Percentiles rank a stretch among this genome's conserved stretches.
Conservation (phyloP, 1,284 basidiomycete species). For the Ceratobasidium papillatum region DNA sequence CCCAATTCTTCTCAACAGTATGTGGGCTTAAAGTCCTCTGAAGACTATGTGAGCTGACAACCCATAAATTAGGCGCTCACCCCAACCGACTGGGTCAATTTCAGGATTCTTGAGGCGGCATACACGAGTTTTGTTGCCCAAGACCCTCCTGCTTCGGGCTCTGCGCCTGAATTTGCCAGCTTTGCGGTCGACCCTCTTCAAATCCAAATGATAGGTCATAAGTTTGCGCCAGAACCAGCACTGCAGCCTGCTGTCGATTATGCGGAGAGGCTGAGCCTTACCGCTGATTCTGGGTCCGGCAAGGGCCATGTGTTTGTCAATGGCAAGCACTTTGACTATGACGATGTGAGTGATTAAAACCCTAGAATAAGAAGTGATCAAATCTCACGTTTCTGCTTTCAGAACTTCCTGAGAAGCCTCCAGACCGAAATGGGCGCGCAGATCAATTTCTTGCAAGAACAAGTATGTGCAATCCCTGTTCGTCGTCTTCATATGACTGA, state of each 20-base stretch:
- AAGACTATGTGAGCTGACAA: background rate
- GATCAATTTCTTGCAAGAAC: conserved; percentile 74
- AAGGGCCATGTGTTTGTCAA: conserved; percentile 84
- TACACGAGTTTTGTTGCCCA: conserved; percentile 21
- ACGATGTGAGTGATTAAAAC: conserved; percentile 65
- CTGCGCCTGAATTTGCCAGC: conserved; percentile 5
- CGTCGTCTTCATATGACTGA: conserved; percentile 31
- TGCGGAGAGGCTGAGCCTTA: conserved; percentile 58
- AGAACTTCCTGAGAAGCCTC: conserved; percentile 73
- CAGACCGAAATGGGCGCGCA: conserved; percentile 71
- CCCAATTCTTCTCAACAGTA: conserved; percentile 68
- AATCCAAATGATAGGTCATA: conserved; percentile 34
- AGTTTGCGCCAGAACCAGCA: conserved; percentile 19
- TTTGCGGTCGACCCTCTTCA: conserved; percentile 21
- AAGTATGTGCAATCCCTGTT: conserved; percentile 55
- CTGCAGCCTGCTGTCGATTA: conserved; percentile 57
- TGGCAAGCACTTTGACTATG: conserved; percentile 78
- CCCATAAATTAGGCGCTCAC: conserved; percentile 18
- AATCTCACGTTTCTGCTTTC: conserved; percentile 39
- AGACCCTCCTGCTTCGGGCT: conserved; percentile 20
- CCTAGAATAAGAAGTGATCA: background rate
- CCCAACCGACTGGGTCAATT: conserved; percentile 32
- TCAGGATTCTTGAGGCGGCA: conserved; percentile 23
- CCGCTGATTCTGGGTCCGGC: conserved; percentile 32
- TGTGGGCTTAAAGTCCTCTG: conserved; percentile 43